Conservation (phyloP, 768 basidiomycete genomes). For the Termitomyces sp. region DNA sequence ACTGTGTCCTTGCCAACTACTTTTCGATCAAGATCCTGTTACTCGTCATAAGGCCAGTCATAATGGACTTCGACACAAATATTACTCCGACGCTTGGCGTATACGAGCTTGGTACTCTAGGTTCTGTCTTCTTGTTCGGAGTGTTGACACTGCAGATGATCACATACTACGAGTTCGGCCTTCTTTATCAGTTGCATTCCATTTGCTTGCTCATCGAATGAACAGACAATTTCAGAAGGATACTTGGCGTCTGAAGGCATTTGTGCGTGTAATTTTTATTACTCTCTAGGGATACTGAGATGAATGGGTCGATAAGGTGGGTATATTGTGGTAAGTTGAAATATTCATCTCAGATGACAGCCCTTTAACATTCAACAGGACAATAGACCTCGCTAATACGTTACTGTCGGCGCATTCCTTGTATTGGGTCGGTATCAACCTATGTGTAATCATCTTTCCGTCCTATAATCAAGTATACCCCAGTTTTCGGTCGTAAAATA, state of each 20-base stretch:
- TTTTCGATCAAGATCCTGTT: neutral
- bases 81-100: neutral
- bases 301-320: constrained; percentile 1
- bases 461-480: neutral
- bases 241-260: constrained; percentile 1
- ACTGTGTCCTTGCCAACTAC: neutral
- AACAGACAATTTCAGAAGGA: constrained; percentile 6
- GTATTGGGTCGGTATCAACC: neutral
- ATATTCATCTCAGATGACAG: neutral
- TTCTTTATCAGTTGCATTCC: neutral
- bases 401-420: neutral
- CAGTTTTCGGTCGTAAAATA: constrained; percentile 8
- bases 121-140: constrained; percentile 3
- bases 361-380: neutral
- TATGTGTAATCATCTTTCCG: no score
- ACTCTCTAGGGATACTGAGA: neutral
- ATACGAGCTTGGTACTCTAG: neutral
- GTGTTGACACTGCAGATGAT: neutral
- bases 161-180: constrained; percentile 2
- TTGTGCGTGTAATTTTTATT: neutral
- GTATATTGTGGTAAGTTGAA: constrained; percentile 1
- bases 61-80: neutral
- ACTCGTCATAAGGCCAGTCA: neutral
- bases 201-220: neutral
- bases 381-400: constrained; percentile 2